These are phyloP conservation scores for Monascus purpureus DNA, from an alignment of 495 filamentous ascomycete genomes.

Conservation along the genomic window DNA sequence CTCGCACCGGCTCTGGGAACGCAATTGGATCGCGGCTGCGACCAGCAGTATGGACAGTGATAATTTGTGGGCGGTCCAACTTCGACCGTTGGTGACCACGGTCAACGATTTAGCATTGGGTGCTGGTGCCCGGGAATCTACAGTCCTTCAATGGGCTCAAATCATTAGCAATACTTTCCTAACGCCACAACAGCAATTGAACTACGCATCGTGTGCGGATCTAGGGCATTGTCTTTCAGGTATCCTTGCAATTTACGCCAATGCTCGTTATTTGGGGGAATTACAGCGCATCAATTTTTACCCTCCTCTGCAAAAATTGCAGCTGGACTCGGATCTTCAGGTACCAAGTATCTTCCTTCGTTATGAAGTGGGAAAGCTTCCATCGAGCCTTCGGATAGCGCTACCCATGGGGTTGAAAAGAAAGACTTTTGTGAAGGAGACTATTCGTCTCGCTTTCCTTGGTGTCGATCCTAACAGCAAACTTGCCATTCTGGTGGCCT, in stretches of 20 bases:
- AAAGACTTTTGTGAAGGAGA: slow-evolving; percentile 19
- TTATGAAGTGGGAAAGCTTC: slow-evolving; percentile 20
- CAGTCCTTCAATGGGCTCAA: slow-evolving; percentile 13
- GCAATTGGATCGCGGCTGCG: slow-evolving; percentile 54
- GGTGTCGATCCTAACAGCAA: slow-evolving; percentile 23
- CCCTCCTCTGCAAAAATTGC: slow-evolving; percentile 22
- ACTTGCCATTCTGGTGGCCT: slow-evolving; percentile 24
- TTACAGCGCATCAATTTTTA: slow-evolving; percentile 16
- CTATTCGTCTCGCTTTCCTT: slow-evolving; percentile 26
- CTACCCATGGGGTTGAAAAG: slow-evolving; percentile 15
- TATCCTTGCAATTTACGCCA: slow-evolving; percentile 26
- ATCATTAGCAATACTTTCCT: slow-evolving; percentile 15
- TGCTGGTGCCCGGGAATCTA: slow-evolving; percentile 1
- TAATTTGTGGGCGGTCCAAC: slow-evolving; percentile 58
- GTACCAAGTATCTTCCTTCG: slow-evolving; percentile 24
- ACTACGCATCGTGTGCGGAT: slow-evolving; percentile 21
- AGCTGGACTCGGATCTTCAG: slow-evolving; percentile 15
- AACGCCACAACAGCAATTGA: slow-evolving; percentile 6
- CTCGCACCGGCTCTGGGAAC: slow-evolving; percentile 43
- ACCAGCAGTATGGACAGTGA: slow-evolving; percentile 61
- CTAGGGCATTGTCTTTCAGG: slow-evolving; percentile 26
- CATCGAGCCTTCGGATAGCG: slow-evolving; percentile 16
- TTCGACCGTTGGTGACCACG: slow-evolving; percentile 16
- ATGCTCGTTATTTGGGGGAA: slow-evolving; percentile 24
- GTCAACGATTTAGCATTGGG: slow-evolving; percentile 3